phyloP scores from a whole-genome alignment of 805 yeast genomes.

The Monosporozyma aerobia region DNA sequence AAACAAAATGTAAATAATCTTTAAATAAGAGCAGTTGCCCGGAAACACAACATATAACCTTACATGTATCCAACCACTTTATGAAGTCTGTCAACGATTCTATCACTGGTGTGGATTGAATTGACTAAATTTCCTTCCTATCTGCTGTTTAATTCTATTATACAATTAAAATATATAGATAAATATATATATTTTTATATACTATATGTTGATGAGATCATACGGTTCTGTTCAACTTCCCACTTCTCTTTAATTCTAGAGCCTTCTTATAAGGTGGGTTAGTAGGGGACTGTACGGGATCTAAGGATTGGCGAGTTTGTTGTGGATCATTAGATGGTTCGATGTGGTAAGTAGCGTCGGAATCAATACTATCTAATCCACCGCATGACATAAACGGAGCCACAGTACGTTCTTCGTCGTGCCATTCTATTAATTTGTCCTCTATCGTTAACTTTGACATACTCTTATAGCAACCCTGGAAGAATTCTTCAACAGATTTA shows the following conservation, averaged over 20 bases:
- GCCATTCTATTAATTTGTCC: conserved; percentile 30
- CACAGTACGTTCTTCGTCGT: conserved; percentile 58
- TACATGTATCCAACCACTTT: background rate
- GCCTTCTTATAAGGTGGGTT: conserved; percentile 96
- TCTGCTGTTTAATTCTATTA: background rate
- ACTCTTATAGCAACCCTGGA: conserved; percentile 40
- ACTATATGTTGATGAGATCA: background rate
- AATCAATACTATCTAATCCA: conserved; percentile 75
- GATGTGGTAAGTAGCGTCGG: conserved; percentile 79
- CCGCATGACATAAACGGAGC: conserved; percentile 97
- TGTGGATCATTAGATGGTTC: conserved; percentile 22
- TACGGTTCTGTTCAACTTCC: conserved; percentile 37
- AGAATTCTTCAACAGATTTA: conserved; percentile 71
- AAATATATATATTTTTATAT: background rate
- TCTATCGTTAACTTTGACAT: conserved; percentile 5
- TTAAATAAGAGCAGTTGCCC: background rate
- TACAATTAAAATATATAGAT: background rate
- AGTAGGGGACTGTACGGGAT: conserved; percentile 92
- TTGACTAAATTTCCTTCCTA: background rate
- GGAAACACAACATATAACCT: background rate
- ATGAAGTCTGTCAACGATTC: too few relatives aligned
- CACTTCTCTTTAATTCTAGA: conserved; percentile 73
- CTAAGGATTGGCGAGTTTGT: conserved; percentile 39
- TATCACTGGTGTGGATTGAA: too few relatives aligned
- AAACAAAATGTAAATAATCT: background rate